Evolutionary conservation across 129 eudicot species (phyloP).

Genomic region (Chrysanthemum lavandulifolium): DNA sequence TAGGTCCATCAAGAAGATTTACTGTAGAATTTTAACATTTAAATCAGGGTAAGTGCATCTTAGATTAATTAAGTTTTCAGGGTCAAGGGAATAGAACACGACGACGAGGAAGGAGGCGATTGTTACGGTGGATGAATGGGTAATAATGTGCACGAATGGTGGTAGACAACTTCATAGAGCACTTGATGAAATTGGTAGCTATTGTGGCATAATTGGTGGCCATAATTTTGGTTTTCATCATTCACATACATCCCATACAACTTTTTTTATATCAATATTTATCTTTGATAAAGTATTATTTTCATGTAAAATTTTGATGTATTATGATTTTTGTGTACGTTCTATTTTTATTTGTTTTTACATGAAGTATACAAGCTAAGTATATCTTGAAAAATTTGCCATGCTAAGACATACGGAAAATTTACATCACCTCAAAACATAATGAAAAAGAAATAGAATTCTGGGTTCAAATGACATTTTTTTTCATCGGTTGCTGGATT

Average conservation of each 20-base stretch:
- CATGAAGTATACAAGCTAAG: too few species aligned
- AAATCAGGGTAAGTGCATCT: constrained; percentile 12
- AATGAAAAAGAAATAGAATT: too few species aligned
- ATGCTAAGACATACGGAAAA: too few species aligned
- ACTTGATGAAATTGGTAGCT: constrained; percentile 17
- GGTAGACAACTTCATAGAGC: constrained; percentile 23
- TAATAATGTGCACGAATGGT: constrained; percentile 26
- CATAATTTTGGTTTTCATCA: constrained; percentile 4
- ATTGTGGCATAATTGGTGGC: constrained; percentile 26
- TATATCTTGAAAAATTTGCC: too few species aligned
- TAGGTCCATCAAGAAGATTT: constrained; percentile 16
- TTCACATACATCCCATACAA: constrained; percentile 19
- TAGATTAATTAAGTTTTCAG: neutral
- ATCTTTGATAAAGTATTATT: too few species aligned
- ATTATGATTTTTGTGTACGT: too few species aligned
- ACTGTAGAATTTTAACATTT: neutral
- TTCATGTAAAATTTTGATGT: too few species aligned
- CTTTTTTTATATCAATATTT: too few species aligned
- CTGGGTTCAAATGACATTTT: too few species aligned
- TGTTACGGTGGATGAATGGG: constrained; percentile 6
- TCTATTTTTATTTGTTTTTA: too few species aligned
- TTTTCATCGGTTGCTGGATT: too few species aligned
- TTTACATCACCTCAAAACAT: too few species aligned
- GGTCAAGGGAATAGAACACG: constrained; percentile 14
- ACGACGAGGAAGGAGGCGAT: neutral